Percentiles rank a stretch among this genome's conserved stretches.
Conservation (phyloP, 2,329 filamentous ascomycete species). For the Sphaerulina vaccinii region DNA sequence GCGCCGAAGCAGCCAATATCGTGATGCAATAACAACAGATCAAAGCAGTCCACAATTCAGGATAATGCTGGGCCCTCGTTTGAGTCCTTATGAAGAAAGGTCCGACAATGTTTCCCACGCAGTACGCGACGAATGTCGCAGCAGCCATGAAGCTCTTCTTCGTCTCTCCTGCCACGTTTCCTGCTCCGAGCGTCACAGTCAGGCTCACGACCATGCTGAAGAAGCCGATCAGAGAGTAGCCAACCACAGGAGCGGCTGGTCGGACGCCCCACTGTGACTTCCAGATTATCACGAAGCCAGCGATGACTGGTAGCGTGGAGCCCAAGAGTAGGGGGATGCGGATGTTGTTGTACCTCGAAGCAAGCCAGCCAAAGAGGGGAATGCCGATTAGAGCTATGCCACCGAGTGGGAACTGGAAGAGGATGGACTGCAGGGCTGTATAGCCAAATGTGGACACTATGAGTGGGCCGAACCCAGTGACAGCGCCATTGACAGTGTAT, state of each 20-base stretch:
- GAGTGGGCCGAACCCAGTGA: neutral
- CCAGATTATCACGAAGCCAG: slow-evolving; percentile 4
- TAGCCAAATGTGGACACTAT: slow-evolving; percentile 5
- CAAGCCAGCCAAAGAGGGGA: neutral
- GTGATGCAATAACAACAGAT: slow-evolving; percentile 19
- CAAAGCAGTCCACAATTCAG: slow-evolving; percentile 17
- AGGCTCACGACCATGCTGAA: slow-evolving; percentile 10
- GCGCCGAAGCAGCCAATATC: slow-evolving; percentile 15
- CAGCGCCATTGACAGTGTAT: slow-evolving; percentile 20
- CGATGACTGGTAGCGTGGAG: slow-evolving; percentile 32
- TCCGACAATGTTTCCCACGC: slow-evolving; percentile 22
- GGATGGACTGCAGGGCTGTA: neutral
- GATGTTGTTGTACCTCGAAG: neutral
- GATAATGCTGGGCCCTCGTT: slow-evolving; percentile 14
- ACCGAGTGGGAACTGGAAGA: neutral
- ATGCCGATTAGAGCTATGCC: neutral
- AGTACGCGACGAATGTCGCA: slow-evolving; percentile 30
- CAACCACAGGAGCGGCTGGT: neutral
- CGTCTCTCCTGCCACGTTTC: slow-evolving; percentile 34
- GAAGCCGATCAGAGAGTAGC: slow-evolving; percentile 6
- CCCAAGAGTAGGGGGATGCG: slow-evolving; percentile 34
- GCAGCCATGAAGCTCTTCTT: slow-evolving; percentile 35
- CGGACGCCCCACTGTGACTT: neutral
- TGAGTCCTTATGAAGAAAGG: slow-evolving; percentile 18
- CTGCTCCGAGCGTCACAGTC: slow-evolving; percentile 33